phyloP scores from a whole-genome alignment of 73 alveolate species.

The Loxodes magnus region DNA sequence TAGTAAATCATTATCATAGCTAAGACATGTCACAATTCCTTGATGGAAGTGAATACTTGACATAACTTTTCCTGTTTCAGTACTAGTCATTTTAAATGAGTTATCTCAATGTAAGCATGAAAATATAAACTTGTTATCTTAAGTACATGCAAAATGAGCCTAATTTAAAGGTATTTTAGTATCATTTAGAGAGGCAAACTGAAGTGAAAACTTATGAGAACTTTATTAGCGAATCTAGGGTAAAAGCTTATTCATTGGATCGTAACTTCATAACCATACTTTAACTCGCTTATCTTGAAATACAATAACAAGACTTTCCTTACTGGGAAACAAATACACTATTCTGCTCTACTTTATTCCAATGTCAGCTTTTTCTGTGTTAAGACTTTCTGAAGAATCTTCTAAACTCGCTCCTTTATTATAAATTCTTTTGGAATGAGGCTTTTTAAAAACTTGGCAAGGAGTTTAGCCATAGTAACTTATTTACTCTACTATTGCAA shows the following conservation, averaged over 20 bases:
- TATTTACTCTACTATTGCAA: slow-evolving; percentile 75
- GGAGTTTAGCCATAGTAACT: slow-evolving; percentile 97
- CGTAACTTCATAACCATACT: background rate
- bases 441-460: slow-evolving; percentile 68
- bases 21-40: slow-evolving; percentile 12
- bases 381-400: background rate
- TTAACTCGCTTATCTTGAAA: background rate
- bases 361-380: background rate
- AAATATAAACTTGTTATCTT: background rate
- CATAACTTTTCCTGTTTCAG: background rate
- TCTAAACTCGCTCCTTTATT: background rate
- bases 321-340: background rate
- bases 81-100: slow-evolving; percentile 2
- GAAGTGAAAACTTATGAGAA: background rate
- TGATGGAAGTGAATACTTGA: slow-evolving; percentile 4
- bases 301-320: background rate
- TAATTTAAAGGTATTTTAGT: too few species aligned
- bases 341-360: background rate
- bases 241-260: background rate
- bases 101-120: slow-evolving; percentile 11
- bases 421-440: slow-evolving; percentile 79
- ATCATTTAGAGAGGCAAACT: too few species aligned
- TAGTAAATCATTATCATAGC: background rate
- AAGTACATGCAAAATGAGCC: too few species aligned
- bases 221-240: background rate